Conservation (phyloP, 352 stramenopile genomes). For the Globisporangium emineosum region DNA sequence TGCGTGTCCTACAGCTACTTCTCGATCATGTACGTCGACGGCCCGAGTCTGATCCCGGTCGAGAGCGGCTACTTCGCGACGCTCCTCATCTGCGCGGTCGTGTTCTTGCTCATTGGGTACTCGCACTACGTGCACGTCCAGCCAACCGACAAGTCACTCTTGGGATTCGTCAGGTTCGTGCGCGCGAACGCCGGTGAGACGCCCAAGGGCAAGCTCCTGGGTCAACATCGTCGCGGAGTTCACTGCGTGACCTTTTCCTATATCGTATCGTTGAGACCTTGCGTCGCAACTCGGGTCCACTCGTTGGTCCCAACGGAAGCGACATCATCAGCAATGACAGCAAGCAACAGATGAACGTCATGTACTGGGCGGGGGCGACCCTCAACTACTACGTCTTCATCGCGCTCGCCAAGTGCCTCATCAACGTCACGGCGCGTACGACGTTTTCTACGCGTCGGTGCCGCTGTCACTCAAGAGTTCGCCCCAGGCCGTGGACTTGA, state of each 20-base stretch:
- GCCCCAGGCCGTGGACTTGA: slow-evolving; percentile 57
- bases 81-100: slow-evolving; percentile 47
- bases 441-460: slow-evolving; percentile 58
- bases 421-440: slow-evolving; percentile 63
- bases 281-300: slow-evolving; percentile 39
- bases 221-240: slow-evolving; percentile 59
- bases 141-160: slow-evolving; percentile 38
- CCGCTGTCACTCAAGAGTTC: slow-evolving; percentile 54
- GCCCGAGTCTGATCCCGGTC: slow-evolving; percentile 50
- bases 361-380: slow-evolving; percentile 45
- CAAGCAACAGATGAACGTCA: slow-evolving; percentile 53
- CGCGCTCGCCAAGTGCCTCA: slow-evolving; percentile 49
- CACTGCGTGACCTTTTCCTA: slow-evolving; percentile 52
- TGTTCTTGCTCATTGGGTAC: slow-evolving; percentile 40
- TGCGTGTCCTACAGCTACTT: slow-evolving; percentile 76
- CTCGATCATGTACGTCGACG: slow-evolving; percentile 71
- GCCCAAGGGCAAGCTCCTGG: slow-evolving; percentile 29
- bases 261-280: slow-evolving; percentile 48
- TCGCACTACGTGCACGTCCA: slow-evolving; percentile 51
- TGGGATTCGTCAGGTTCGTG: slow-evolving; percentile 39
- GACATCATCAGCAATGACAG: slow-evolving; percentile 40
- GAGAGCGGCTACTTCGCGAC: slow-evolving; percentile 81
- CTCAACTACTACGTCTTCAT: slow-evolving; percentile 64
- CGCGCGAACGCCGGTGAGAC: slow-evolving; percentile 24
- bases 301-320: slow-evolving; percentile 28